phyloP scores from a whole-genome alignment of 805 yeast genomes.

The Blastobotrys parvus region DNA sequence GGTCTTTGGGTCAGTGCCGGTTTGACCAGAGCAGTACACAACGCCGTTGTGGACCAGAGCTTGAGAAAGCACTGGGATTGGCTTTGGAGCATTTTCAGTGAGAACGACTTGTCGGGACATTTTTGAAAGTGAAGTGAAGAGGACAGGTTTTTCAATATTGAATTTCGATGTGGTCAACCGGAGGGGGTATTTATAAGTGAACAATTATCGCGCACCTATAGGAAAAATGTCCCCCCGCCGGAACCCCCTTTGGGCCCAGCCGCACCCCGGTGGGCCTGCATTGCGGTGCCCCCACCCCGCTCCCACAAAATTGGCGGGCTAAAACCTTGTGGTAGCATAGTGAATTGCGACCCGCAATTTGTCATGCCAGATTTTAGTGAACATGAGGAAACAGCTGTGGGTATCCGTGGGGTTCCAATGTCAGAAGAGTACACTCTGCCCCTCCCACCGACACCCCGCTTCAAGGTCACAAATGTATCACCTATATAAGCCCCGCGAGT shows the following conservation, averaged over 20 bases:
- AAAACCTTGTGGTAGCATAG: neutral
- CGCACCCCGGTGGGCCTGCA: neutral
- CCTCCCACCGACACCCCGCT: too few relatives aligned
- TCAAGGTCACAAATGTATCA: too few relatives aligned
- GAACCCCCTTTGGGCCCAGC: neutral
- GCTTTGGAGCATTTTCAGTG: constrained; percentile 74
- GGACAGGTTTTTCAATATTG: neutral
- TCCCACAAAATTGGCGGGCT: neutral
- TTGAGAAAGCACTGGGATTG: constrained; percentile 85
- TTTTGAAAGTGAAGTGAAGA: neutral
- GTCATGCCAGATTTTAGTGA: too few relatives aligned
- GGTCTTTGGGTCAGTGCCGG: constrained; percentile 19
- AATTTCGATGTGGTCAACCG: neutral
- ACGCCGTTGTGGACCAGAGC: constrained; percentile 70
- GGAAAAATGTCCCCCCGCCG: neutral
- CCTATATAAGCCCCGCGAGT: too few relatives aligned
- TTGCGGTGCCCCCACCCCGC: neutral
- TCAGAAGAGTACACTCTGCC: too few relatives aligned
- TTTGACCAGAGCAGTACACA: constrained; percentile 79
- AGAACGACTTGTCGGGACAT: constrained; percentile 28
- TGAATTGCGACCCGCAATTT: neutral
- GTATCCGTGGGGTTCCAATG: too few relatives aligned
- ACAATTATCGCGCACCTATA: neutral
- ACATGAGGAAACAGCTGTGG: too few relatives aligned
- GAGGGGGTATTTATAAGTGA: neutral